These are phyloP conservation scores for Wickerhamomyces subpelliculosus DNA, from an alignment of 805 yeast species.

Conservation along the genomic window DNA sequence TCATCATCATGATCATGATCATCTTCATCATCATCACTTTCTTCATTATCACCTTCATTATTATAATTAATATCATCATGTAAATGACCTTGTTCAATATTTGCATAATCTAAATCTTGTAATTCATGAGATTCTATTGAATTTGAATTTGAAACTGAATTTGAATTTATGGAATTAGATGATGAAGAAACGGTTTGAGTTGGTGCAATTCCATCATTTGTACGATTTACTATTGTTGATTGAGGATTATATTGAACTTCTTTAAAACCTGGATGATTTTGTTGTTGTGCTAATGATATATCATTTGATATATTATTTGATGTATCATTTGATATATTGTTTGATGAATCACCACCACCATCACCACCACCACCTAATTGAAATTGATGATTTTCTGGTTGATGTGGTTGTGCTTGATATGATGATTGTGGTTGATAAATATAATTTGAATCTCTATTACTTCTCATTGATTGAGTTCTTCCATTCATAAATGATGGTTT, in stretches of 20 bases:
- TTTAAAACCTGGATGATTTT: constrained; percentile 3
- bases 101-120: background rate
- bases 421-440: background rate
- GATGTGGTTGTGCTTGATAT: background rate
- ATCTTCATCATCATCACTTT: constrained; percentile 4
- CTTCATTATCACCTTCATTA: constrained; percentile 2
- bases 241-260: constrained; percentile 8
- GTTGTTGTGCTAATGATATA: background rate
- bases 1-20: no score
- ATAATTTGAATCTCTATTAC: background rate
- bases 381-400: no score
- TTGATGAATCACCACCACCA: no score
- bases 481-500: constrained; percentile 17
- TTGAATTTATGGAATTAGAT: no score
- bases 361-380: background rate
- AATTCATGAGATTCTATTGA: background rate
- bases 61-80: background rate
- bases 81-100: background rate
- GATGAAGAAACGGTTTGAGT: no score
- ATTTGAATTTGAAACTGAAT: background rate
- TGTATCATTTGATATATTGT: background rate
- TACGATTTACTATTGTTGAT: background rate
- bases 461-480: background rate
- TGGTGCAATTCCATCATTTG: constrained; percentile 4
- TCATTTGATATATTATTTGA: constrained; percentile 1